Percentiles rank a stretch among this genome's conserved stretches.
These are phyloP conservation scores for Xylaria sp. DNA, from an alignment of 2,329 filamentous ascomycete species.

Conservation along the genomic window DNA sequence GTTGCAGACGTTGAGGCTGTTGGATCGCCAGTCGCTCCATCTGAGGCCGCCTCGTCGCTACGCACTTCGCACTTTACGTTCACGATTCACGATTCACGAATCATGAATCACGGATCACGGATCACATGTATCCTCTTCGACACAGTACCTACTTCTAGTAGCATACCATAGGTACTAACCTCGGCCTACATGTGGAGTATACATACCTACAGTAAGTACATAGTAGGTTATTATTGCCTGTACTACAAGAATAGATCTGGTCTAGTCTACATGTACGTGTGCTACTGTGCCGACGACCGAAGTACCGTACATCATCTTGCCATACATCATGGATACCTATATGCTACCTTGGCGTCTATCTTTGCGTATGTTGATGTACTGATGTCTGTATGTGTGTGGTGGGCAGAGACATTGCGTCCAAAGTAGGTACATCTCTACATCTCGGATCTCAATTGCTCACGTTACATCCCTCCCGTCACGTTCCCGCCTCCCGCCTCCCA, in stretches of 20 bases:
- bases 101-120: too few species aligned
- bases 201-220: too few species aligned
- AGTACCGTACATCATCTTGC: constrained; percentile 14
- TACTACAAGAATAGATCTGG: too few species aligned
- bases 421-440: background rate
- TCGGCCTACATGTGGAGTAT: background rate
- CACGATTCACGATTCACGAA: too few species aligned
- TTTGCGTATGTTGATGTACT: background rate
- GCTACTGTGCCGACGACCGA: background rate
- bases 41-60: constrained; percentile 20
- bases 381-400: constrained; percentile 6
- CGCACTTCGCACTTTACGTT: too few species aligned
- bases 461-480: constrained; percentile 8
- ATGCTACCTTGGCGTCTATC: background rate
- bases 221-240: too few species aligned
- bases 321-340: background rate
- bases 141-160: too few species aligned
- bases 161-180: background rate
- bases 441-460: constrained; percentile 4
- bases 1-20: constrained; percentile 28
- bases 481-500: constrained; percentile 7
- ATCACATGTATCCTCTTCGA: background rate
- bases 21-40: constrained; percentile 23
- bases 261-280: background rate
- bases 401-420: background rate